Evolutionary conservation across 192 early-diverging fungal species (phyloP).

Genomic region (Mortierella antarctica): DNA sequence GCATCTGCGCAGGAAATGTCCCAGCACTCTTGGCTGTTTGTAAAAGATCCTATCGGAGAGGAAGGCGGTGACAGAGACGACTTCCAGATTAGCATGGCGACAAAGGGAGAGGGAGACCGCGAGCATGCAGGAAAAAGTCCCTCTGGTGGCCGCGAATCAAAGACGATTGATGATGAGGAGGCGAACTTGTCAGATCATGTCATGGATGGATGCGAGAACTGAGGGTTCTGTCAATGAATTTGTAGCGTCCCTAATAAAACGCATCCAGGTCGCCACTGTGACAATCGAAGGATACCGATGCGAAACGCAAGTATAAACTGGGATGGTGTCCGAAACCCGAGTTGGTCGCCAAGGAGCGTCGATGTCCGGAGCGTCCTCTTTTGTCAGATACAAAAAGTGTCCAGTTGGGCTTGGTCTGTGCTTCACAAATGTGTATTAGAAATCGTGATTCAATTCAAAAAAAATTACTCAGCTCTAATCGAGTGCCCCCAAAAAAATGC

Average conservation of each 20-base stretch:
- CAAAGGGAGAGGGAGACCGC: too few species aligned
- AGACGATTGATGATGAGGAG: not conserved
- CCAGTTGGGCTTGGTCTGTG: not conserved
- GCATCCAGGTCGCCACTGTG: too few species aligned
- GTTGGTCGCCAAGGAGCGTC: too few species aligned
- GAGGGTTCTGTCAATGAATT: not conserved
- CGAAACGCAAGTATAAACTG: too few species aligned
- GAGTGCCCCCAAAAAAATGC: not conserved
- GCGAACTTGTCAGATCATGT: not conserved
- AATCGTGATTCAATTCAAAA: not conserved
- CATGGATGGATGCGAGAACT: constrained; percentile 24
- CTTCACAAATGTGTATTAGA: not conserved
- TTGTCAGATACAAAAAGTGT: not conserved
- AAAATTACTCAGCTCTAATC: constrained; percentile 15
- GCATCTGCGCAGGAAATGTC: constrained; percentile 67
- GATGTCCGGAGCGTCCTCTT: too few species aligned
- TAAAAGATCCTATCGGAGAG: constrained; percentile 13
- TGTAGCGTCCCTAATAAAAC: too few species aligned
- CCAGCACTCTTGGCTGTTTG: constrained; percentile 67
- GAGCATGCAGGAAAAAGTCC: too few species aligned
- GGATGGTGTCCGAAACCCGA: too few species aligned
- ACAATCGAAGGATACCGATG: too few species aligned
- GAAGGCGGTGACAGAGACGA: not conserved
- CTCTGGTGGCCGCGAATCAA: not conserved
- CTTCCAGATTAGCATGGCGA: too few species aligned